Evolutionary conservation across 306 rosid genomes (phyloP).

Genomic region (Rubus parviflorus): DNA sequence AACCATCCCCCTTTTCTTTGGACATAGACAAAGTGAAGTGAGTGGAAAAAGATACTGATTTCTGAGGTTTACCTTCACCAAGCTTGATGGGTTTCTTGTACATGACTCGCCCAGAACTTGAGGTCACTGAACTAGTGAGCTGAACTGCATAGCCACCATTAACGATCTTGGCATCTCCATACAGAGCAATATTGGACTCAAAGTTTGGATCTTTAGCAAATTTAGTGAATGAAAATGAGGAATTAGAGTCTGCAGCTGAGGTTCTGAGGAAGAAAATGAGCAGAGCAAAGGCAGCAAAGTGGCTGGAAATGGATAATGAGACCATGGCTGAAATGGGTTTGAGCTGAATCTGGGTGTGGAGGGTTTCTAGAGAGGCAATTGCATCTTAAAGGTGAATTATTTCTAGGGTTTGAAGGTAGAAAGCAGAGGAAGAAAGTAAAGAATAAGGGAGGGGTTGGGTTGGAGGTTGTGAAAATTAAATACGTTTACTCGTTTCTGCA

Average conservation of each 20-base stretch:
- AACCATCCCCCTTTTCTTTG: slow-evolving; percentile 49
- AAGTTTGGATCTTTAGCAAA: slow-evolving; percentile 57
- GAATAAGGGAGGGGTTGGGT: slow-evolving; percentile 54
- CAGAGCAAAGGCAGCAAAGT: slow-evolving; percentile 31
- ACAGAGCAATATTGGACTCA: slow-evolving; percentile 52
- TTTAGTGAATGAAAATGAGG: slow-evolving; percentile 58
- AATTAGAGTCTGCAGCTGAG: slow-evolving; percentile 38
- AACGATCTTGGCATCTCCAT: slow-evolving; percentile 65
- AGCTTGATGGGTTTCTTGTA: slow-evolving; percentile 71
- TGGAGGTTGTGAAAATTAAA: slow-evolving; percentile 79
- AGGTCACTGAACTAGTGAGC: slow-evolving; percentile 49
- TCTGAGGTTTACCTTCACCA: slow-evolving; percentile 51
- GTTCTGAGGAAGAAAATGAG: slow-evolving; percentile 49
- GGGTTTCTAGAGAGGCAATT: slow-evolving; percentile 50
- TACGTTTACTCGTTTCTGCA: slow-evolving; percentile 50
- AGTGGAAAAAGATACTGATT: slow-evolving; percentile 64
- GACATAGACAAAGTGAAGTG: slow-evolving; percentile 64
- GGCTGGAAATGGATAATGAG: slow-evolving; percentile 37
- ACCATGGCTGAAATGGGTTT: slow-evolving; percentile 67
- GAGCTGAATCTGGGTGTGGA: slow-evolving; percentile 42
- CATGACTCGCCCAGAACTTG: slow-evolving; percentile 52
- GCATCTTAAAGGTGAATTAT: slow-evolving; percentile 36
- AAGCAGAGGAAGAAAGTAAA: slow-evolving; percentile 59
- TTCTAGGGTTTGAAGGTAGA: slow-evolving; percentile 65
- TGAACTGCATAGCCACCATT: slow-evolving; percentile 52